Base-by-base conservation (phyloP, 345 rosid species). In the Kandelia obovata region DNA sequence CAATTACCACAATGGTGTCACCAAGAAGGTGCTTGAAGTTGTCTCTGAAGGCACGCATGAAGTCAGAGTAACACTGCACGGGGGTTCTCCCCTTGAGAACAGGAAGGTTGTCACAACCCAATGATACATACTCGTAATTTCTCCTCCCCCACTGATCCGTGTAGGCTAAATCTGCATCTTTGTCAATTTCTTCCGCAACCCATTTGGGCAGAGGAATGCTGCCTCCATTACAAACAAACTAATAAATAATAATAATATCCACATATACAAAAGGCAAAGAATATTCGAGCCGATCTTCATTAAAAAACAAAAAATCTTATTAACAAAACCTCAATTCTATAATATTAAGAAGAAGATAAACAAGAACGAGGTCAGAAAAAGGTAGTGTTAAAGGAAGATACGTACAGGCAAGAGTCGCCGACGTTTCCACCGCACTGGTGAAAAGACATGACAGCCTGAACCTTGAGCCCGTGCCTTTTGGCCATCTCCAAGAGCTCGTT, bases 381-480 rank as follows among this genome's bases (percentile, higher is more conserved):
- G 9, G 51, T 20, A 16, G 35, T 10, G 47, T 28, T 17, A 52
- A 89, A 26, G 28, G 70, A 31, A 73, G 58, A 52, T 5, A 83
- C 98, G 15, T 58, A 92, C 99, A 68, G 79, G 83, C 90, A 89
- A 68, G 97, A 92, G 66, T 95, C 99, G 49, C 99, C 97, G 62
- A 95, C 99, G 88, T 94, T 94, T 62, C 99, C 99, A 53, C 99
- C 99, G 51, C 99, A 94, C 85, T 87, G 99, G 78, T 94, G 99
- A 71, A 91, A 94, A 34, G 99, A 94, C 99, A 94, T 94, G 31
- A 94, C 99, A 1, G 97, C 92, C 78, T 94, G 99, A 49, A 94
- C 96, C 82, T 94, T 94, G 30, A 94, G 92, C 0, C 99, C 99
- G 20, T 87, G 82, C 68, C 84, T 83, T 76, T 83, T 83, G 2